Evolutionary conservation across 1,284 basidiomycete species (phyloP), one percentile per base, ranked within the genome.

Genomic region (Puccinia triticina): DNA sequence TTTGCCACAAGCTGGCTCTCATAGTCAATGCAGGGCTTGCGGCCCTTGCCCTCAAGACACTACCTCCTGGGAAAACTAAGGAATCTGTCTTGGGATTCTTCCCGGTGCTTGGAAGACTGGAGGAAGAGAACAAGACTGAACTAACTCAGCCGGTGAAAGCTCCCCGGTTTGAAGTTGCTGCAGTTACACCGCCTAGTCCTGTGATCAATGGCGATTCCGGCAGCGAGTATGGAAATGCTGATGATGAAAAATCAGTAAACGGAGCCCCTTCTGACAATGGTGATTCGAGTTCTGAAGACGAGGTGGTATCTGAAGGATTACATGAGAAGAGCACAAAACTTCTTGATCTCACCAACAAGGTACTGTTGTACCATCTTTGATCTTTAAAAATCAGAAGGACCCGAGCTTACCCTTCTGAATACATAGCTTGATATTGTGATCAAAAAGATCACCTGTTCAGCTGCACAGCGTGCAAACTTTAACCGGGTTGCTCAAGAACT

Each of bases 1-100:
- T 72, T 40, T n/a, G 37, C 67, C 67, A 71, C 34, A 71, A 71
- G 67, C 32, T 71, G 46, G 67, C 67, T n/a, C 32, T 71, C 12
- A 26, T 48, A 2, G 67, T 71, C 67, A 71, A 71, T 14, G 21
- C 34, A 3, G 67, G 67, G 14, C 46, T 71, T 29, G 37, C 29
- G 2, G 34, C 67, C 21, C 67, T 71, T 48, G n/a, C n/a, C 18
- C 26, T 71, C 34, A 71, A 71, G 37, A 34, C 67, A 7, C 23
- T 59, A 5, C 29, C 23, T 7, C 23, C 55, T 7, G 5, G 10
- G 23, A n/a, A 23, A 59, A 21, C 55, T 8, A 59, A 59, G 21
- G 23, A 29, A 5, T 23, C 21, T n/a, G 29, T 59, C 29, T 59
- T 59, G 21, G 55, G 55, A 8, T 59, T n/a, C 29, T 59, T 21